phyloP scores from a whole-genome alignment of 768 basidiomycete species.

The Rickenella mellea region DNA sequence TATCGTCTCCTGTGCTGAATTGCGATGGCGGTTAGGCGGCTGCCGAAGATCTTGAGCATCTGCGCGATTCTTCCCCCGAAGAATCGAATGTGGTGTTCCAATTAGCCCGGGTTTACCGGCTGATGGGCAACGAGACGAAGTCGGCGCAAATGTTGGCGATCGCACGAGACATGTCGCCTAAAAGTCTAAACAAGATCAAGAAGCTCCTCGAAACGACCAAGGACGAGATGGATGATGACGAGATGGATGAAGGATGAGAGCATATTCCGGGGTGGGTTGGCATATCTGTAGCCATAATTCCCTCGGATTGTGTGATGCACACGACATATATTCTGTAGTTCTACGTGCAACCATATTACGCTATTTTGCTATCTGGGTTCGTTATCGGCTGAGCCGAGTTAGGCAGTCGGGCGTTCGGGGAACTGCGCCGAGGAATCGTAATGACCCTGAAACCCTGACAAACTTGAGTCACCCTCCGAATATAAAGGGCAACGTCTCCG shows the following conservation, averaged over 20 bases:
- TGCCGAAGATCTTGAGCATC: constrained; percentile 67
- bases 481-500: constrained; percentile 24
- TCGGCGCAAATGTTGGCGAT: constrained; percentile 80
- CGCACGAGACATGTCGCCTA: constrained; percentile 91
- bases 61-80: constrained; percentile 79
- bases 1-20: constrained; percentile 8
- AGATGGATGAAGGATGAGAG: constrained; percentile 69
- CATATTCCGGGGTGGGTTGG: constrained; percentile 1
- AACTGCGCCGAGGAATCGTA: neutral
- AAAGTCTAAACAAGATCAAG: constrained; percentile 76
- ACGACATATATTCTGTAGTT: no score
- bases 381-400: no score
- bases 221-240: constrained; percentile 46
- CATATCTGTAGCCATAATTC: constrained; percentile 1
- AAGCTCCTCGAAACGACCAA: constrained; percentile 63
- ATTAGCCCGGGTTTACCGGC: constrained; percentile 84
- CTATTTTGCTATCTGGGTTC: no score
- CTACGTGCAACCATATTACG: no score
- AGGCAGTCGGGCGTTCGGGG: neutral
- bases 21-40: constrained; percentile 32
- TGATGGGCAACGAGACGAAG: constrained; percentile 68
- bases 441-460: constrained; percentile 14
- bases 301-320: no score
- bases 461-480: constrained; percentile 18
- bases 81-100: constrained; percentile 97